A percentile compares a stretch with the other conserved stretches of the same genome.
These are phyloP conservation scores for Moesziomyces antarcticus DNA, from an alignment of 1,284 basidiomycete genomes.

Conservation along the genomic window DNA sequence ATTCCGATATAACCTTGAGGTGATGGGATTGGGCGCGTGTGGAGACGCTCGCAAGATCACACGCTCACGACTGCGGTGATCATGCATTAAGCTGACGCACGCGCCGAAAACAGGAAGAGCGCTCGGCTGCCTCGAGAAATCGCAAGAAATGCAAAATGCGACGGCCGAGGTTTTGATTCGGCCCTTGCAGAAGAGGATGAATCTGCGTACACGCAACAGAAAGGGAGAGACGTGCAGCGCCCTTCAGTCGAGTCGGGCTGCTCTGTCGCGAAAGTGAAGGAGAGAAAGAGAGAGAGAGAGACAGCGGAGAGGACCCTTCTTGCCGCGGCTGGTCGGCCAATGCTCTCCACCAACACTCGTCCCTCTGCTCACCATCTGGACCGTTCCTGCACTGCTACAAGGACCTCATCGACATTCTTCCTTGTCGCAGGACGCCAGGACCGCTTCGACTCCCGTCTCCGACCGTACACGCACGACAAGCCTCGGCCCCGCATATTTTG, in stretches of 20 bases:
- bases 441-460: no score
- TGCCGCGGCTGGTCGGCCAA: not conserved
- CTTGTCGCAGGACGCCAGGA: constrained; percentile 35
- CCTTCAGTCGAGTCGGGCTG: no score
- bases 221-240: no score
- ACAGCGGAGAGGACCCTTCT: no score
- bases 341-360: constrained; percentile 3
- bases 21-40: not conserved
- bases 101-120: not conserved
- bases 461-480: not conserved
- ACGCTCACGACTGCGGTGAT: not conserved
- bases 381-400: constrained; percentile 28
- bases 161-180: not conserved
- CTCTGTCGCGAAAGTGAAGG: no score
- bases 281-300: no score
- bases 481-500: not conserved
- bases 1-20: not conserved
- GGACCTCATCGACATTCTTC: constrained; percentile 6
- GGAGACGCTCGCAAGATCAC: not conserved
- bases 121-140: not conserved
- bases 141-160: not conserved
- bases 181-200: not conserved
- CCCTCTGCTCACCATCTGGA: constrained; percentile 10
- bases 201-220: not conserved
- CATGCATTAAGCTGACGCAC: not conserved